Percentiles rank a stretch among this genome's conserved stretches.
phyloP scores from a whole-genome alignment of 371 early-diverging fungal species.

The Lichtheimia ornata region DNA sequence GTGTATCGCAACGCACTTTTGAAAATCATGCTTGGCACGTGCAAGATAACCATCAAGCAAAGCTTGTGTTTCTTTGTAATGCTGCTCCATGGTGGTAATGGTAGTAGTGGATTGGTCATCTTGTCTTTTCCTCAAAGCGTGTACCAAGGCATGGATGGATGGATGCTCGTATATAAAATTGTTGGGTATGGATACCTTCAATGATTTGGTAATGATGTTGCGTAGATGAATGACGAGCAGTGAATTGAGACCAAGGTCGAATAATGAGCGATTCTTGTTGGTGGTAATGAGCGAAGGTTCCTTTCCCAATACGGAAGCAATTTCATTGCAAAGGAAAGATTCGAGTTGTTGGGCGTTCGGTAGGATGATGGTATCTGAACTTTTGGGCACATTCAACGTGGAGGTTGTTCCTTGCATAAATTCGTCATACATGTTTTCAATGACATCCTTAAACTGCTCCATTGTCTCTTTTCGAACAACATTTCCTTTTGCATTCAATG shows the following conservation, averaged over 20 bases:
- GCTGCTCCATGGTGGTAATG: not conserved
- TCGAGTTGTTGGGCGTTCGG: no score
- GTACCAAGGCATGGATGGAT: not conserved
- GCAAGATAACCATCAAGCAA: conserved; percentile 11
- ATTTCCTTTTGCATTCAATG: conserved; percentile 33
- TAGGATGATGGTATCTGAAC: no score
- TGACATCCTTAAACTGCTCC: conserved; percentile 9
- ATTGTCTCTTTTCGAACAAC: conserved; percentile 20
- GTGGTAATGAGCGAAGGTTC: no score
- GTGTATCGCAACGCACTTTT: not conserved
- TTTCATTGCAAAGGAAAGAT: no score
- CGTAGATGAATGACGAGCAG: not conserved
- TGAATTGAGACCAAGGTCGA: not conserved
- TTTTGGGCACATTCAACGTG: no score
- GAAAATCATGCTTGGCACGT: conserved; percentile 24
- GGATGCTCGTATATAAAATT: not conserved
- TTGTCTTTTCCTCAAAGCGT: not conserved
- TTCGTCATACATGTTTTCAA: conserved; percentile 27
- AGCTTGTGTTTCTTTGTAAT: conserved; percentile 6
- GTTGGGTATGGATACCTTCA: not conserved
- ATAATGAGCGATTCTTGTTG: not conserved
- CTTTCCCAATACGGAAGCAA: no score
- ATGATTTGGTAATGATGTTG: not conserved
- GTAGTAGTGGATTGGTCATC: not conserved
- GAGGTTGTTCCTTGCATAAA: conserved; percentile 10